Evolutionary conservation across 2,329 filamentous ascomycete species (phyloP), one percentile per base, ranked within the genome.

Genomic region (Colletotrichum lindemuthianum): DNA sequence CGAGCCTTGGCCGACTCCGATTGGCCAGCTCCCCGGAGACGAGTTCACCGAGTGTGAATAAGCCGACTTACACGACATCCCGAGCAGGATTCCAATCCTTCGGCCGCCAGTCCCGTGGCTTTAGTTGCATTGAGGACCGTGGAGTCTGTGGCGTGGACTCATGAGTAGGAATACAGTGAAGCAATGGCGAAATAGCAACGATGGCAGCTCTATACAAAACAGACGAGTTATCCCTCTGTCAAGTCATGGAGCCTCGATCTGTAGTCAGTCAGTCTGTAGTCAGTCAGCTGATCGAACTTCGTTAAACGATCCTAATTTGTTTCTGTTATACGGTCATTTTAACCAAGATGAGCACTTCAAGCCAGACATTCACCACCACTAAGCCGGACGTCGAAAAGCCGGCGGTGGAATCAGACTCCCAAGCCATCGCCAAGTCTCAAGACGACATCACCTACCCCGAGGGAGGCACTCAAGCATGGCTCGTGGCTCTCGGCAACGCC

Each of bases 401-500:
- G 4, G 3, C 15, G 2, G 13, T 12, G 13, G 0, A 8, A 3
- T 13, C 55, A 0, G 55, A 6, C 3, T 9, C 32, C 2, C 8
- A 34, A 15, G 4, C 8, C 6, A 37, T 45, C 24, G 36, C 24
- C 4, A 11, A 11, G 11, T 50, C 56, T 1, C 57, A 52, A 6
- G 57, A 60, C 34, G 48, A 60, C 13, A 45, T 45, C n/a, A 33
- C 16, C n/a, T 60, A 54, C 9, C 76, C 76, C 0, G 71, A 78
- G 51, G 73, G 75, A 33, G 75, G 78, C 40, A 10, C 76, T 37
- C 50, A 72, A 66, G 78, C 78, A 2, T 82, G 79, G 79, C 71
- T 80, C 0, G 78, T 77, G 5, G 79, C 77, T 0, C 59, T 70
- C 7, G 79, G 77, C 3, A 72, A 71, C 3, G 73, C 68, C 2